Evolutionary conservation across 2,329 filamentous ascomycete species (phyloP), one percentile per base, ranked within the genome.

Genomic region (Hypomyces rosellus): DNA sequence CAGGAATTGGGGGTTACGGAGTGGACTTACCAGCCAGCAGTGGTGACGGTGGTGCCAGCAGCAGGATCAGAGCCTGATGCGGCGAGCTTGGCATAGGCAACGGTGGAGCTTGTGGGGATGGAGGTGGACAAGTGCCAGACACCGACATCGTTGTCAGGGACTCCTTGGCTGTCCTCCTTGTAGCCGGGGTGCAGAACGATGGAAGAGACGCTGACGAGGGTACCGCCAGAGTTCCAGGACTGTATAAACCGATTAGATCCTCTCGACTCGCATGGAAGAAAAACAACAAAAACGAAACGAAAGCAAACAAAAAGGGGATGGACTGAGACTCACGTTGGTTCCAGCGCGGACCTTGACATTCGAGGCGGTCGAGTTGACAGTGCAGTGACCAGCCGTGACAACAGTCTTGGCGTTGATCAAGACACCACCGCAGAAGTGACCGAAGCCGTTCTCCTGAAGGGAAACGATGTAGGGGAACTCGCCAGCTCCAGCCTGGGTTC

Each of bases 391-490:
- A 11, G 64, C 64, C 5, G 64, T 66, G 46, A 66, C 4, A 49
- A 66, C 64, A 15, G 63, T 66, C 52, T 60, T 57, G 54, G 62
- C 58, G 52, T 65, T 63, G 40, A 66, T 20, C 16, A 66, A 53
- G 13, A 56, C 47, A 16, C 64, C 64, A 15, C 64, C 64, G 34
- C 64, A 66, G 55, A 60, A 61, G 40, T 62, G 56, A 14, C 51
- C 47, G 34, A 45, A 48, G 22, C 37, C 41, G 13, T 39, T 34
- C 39, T 36, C 16, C 36, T 53, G 49, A 40, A 66, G 52, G 50
- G 53, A 56, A 46, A 66, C 64, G 16, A 66, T 65, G 61, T 57
- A 66, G 30, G 64, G 64, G 43, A 66, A 65, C 14, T 66, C 64
- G 20, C 60, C 62, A 18, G 54, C 16, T 2, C n/a, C 14, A 30